Base-by-base conservation (phyloP, 345 rosid species). In the Arabis alpina region DNA sequence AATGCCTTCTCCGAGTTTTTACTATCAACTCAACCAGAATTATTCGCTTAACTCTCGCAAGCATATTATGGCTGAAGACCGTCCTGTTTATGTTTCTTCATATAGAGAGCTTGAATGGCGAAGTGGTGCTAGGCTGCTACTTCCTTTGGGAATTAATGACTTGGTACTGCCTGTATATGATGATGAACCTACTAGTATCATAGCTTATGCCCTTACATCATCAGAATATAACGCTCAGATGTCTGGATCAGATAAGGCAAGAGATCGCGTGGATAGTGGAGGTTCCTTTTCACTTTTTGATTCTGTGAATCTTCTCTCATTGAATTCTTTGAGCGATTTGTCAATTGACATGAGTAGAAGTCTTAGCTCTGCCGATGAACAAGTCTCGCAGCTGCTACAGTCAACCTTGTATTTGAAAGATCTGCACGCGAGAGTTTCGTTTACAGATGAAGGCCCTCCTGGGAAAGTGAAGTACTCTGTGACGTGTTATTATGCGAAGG, bases 111-210 rank as follows among this genome's bases (percentile, higher is more conserved):
- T 82, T 73, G 97, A 91, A 76, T 79, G 77, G 69, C 88, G 58
- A 72, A 85, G 83, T 67, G 90, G 92, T 61, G 96, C 93, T 13
- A 82, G 93, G 83, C 77, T 85, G 66, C 84, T 88, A 48, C 82
- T 91, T 66, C 96, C 92, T 28, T 74, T 85, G 54, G 94, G 98
- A 51, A 63, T 73, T 9, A 80, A 84, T 81, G 93, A 86, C 23
- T 81, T 83, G 3, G 74, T 94, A 62, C 86, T 91, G 47, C 93
- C 98, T 45, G 90, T 94, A 58, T 91, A 84, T 52, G 99, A 94
- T 66, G 98, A 94, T 56, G 99, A 94, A 57, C 98, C 93, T 28
- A 87, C 98, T 45, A 94, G 99, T 76, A 77, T 89, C 57, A 89
- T 94, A 75, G 83, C 99, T 3, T 87, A 91, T 80, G 93, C 92